These are phyloP conservation scores for Blastomyces gilchristii DNA, from an alignment of 2,329 filamentous ascomycete genomes.

Conservation along the genomic window DNA sequence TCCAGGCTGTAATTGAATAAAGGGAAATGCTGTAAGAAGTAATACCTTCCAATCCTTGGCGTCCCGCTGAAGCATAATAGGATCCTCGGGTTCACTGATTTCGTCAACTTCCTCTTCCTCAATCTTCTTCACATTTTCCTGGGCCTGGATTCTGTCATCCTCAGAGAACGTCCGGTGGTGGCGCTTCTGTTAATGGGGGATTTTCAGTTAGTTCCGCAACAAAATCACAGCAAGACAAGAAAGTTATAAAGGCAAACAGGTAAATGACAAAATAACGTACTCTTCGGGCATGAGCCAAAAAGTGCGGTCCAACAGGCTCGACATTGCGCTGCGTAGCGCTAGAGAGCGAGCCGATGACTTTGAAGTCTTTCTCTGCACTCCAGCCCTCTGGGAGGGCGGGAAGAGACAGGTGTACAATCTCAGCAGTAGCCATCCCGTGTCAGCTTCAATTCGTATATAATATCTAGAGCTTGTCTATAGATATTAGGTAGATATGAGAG, in stretches of 20 bases:
- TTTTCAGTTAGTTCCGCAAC: slow-evolving; percentile 16
- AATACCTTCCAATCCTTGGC: slow-evolving; percentile 98
- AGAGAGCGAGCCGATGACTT: slow-evolving; percentile 66
- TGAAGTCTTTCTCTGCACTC: slow-evolving; percentile 81
- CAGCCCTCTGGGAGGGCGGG: slow-evolving; percentile 70
- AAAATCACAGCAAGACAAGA: background rate
- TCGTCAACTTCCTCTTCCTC: slow-evolving; percentile 85
- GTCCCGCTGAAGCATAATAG: slow-evolving; percentile 80
- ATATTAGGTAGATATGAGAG: background rate
- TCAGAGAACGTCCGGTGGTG: slow-evolving; percentile 98
- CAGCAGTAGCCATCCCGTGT: slow-evolving; percentile 52
- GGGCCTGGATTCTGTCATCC: slow-evolving; percentile 93
- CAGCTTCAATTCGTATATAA: background rate
- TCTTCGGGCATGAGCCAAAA: slow-evolving; percentile 91
- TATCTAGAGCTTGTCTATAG: background rate
- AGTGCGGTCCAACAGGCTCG: slow-evolving; percentile 94
- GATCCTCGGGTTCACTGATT: slow-evolving; percentile 87
- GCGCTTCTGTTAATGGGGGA: slow-evolving; percentile 45
- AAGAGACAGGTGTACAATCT: slow-evolving; percentile 40
- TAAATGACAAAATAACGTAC: slow-evolving; percentile 38
- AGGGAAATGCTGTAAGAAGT: background rate
- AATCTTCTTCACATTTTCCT: slow-evolving; percentile 88
- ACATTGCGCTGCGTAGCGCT: slow-evolving; percentile 73
- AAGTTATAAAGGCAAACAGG: background rate
- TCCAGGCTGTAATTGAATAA: background rate